Evolutionary conservation across 108 stramenopile species (phyloP).

Genomic region (Cyclotella atomus): DNA sequence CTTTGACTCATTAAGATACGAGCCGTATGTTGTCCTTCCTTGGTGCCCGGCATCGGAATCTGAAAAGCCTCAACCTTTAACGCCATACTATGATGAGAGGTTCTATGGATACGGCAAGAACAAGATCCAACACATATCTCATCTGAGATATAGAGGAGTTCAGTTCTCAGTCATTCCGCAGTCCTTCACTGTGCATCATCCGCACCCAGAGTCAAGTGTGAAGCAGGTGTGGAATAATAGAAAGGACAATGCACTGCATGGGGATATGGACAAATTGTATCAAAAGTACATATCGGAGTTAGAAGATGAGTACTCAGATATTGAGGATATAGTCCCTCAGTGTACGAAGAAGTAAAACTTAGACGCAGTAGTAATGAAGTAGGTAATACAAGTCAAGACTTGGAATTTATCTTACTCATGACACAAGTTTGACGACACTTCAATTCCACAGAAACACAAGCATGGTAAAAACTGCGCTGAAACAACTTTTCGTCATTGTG

Average conservation of each 20-base stretch:
- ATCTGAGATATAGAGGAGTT: constrained; percentile 67
- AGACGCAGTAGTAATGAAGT: too few species aligned
- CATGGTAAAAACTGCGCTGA: too few species aligned
- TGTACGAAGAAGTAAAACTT: too few species aligned
- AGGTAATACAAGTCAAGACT: too few species aligned
- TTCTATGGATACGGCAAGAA: constrained; percentile 92
- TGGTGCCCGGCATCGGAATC: constrained; percentile 64
- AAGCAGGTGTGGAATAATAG: constrained; percentile 76
- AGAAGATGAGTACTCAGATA: constrained; percentile 50
- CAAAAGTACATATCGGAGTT: constrained; percentile 61
- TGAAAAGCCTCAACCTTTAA: constrained; percentile 27
- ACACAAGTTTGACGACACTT: too few species aligned
- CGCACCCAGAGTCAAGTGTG: constrained; percentile 77
- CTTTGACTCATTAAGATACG: constrained; percentile 80
- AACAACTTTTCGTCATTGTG: too few species aligned
- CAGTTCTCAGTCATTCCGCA: constrained; percentile 71
- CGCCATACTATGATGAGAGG: constrained; percentile 89
- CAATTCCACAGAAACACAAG: too few species aligned
- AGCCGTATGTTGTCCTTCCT: constrained; percentile 86
- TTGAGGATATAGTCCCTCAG: constrained; percentile 28
- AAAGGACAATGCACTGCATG: constrained; percentile 63
- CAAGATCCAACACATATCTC: constrained; percentile 84
- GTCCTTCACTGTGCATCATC: constrained; percentile 81
- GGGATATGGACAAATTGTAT: constrained; percentile 77
- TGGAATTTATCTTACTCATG: too few species aligned